These are phyloP conservation scores for Alternaria ventricosa DNA, from an alignment of 2,329 filamentous ascomycete genomes.

Conservation along the genomic window DNA sequence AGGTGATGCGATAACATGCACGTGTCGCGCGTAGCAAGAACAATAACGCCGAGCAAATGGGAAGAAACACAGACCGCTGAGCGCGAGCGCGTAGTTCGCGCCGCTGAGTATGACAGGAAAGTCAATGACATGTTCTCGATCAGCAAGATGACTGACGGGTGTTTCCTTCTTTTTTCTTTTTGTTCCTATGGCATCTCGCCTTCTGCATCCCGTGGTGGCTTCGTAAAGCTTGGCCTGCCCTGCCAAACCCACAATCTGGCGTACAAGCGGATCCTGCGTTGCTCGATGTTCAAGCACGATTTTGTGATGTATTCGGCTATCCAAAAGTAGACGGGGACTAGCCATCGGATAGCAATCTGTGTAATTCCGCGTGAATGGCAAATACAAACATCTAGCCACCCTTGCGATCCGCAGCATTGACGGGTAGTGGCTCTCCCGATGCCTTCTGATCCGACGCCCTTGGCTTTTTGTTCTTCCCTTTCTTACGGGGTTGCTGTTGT, in stretches of 20 bases:
- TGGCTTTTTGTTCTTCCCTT: slow-evolving; percentile 37
- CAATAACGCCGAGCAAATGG: slow-evolving; percentile 11
- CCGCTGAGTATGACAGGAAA: slow-evolving; percentile 9
- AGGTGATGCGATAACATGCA: slow-evolving; percentile 22
- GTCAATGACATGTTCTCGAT: slow-evolving; percentile 3
- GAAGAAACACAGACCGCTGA: slow-evolving; percentile 8
- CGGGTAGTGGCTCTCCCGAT: slow-evolving; percentile 51
- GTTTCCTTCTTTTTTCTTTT: not conserved
- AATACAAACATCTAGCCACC: slow-evolving; percentile 45
- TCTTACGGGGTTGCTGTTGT: slow-evolving; percentile 25
- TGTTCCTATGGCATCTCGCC: not conserved
- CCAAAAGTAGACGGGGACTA: not conserved
- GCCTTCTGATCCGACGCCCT: slow-evolving; percentile 39
- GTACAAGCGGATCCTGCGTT: not conserved
- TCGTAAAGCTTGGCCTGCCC: not conserved
- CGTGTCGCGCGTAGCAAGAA: slow-evolving; percentile 6
- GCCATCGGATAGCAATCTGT: not conserved
- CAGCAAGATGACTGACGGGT: not conserved
- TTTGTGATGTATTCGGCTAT: not conserved
- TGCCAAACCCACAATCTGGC: not conserved
- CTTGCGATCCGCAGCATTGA: slow-evolving; percentile 54
- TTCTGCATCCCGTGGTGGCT: not conserved
- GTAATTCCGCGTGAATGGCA: not conserved
- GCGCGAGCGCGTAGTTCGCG: slow-evolving; percentile 9
- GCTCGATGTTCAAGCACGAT: not conserved